Evolutionary conservation across 257 asterid genomes (phyloP), one percentile per base, ranked within the genome.

Genomic region (Solanum chmielewskii): DNA sequence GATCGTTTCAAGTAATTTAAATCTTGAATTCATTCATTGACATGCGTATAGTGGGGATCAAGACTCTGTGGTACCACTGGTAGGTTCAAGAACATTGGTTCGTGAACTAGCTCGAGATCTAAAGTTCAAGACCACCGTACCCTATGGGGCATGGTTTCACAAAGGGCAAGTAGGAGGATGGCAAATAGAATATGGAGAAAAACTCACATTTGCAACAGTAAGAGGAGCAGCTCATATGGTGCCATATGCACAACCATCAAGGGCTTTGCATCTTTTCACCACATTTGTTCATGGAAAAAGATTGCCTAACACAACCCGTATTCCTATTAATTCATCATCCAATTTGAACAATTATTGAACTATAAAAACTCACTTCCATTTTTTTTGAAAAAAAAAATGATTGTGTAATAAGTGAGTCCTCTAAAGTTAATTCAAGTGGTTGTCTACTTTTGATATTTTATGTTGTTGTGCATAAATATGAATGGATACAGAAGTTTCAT

Each of bases 191-290:
- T 96, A 96, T 45, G 96, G 97, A 6, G 90, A 93, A 25, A 62
- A 87, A 25, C 89, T 96, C 35, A 93, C 98, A 2, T 96, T 52
- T 86, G 99, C 96, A 3, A 95, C 99, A 1, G 97, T 96, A 87
- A 91, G 97, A 87, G 98, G 98, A 71, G 99, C 98, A 31, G 90
- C 97, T 4, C 99, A 96, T 76, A 96, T 95, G 94, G 96, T 98
- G 6, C 98, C 98, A 13, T 94, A 87, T 83, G 91, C 99, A 9
- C 98, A 96, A 86, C 99, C 99, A 1, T 90, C 93, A 88, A 92
- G 98, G 68, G 95, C 98, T 14, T 92, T 95, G 56, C 91, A 90
- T 76, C 89, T 96, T 85, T 96, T 95, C 86, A 83, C 88, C 45
- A 93, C 98, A 1, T 96, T 96, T 66, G 75, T 94, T 16, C 89